These are phyloP conservation scores for Blastocystis sp. DNA, from an alignment of 352 stramenopile genomes.

Conservation along the genomic window DNA sequence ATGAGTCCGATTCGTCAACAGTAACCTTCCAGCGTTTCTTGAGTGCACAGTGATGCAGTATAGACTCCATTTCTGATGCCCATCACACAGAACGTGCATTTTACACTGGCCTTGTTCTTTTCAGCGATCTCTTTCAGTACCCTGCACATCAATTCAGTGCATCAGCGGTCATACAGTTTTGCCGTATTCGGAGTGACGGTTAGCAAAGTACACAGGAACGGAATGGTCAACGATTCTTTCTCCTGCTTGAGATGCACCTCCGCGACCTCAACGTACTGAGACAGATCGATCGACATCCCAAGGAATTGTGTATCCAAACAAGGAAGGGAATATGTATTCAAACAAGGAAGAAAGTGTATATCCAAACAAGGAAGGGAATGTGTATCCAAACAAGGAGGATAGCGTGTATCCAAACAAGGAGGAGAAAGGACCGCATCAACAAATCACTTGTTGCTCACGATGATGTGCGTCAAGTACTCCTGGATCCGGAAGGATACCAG, in stretches of 20 bases:
- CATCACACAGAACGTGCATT: slow-evolving; percentile 1
- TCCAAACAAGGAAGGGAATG: background rate
- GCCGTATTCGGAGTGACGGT: slow-evolving; percentile 35
- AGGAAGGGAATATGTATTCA: background rate
- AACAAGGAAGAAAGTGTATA: background rate
- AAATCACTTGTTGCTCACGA: slow-evolving; percentile 1
- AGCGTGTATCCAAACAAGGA: background rate
- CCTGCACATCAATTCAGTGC: background rate
- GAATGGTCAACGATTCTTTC: slow-evolving; percentile 32
- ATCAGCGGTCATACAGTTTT: slow-evolving; percentile 18
- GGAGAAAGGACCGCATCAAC: background rate
- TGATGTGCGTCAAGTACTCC: slow-evolving; percentile 11
- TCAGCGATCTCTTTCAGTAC: slow-evolving; percentile 44
- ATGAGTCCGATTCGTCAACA: background rate
- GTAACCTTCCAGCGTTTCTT: slow-evolving; percentile 12
- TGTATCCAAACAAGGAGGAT: background rate
- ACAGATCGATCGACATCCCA: slow-evolving; percentile 32
- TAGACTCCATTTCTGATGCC: slow-evolving; percentile 36
- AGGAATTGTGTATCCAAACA: background rate
- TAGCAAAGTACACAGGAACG: slow-evolving; percentile 37
- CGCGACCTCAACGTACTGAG: slow-evolving; percentile 7
- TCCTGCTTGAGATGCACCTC: slow-evolving; percentile 2
- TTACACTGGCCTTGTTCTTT: slow-evolving; percentile 2
- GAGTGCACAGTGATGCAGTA: slow-evolving; percentile 17
- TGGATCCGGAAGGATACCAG: slow-evolving; percentile 5